Evolutionary conservation across 164 flowering plant species (phyloP), one percentile per base, ranked within the genome.

Genomic region (Protea cynaroides): DNA sequence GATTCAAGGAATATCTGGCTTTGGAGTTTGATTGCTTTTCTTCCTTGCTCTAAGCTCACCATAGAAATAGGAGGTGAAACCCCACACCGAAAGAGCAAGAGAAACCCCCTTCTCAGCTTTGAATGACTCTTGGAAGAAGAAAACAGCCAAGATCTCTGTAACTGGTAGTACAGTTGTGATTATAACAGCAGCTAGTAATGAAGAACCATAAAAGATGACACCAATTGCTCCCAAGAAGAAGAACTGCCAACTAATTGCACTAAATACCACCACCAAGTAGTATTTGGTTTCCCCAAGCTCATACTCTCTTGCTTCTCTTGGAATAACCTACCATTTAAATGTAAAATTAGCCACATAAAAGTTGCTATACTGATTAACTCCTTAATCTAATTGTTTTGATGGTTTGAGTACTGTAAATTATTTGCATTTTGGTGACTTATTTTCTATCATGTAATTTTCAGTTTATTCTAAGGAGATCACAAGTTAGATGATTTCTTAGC

Each of bases 211-310:
- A 34, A 77, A 79, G 37, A 87, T 74, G 17, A 82, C 76, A 14
- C 89, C 88, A 4, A 83, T 54, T 4, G 79, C 69, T 9, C 85
- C 92, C 52, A 87, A 4, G 66, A 75, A 79, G 76, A 81, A 78
- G 15, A 67, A 47, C 38, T 87, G 89, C 86, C 82, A 82, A 3
- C 78, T 12, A 7, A 82, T 51, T 8, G 80, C 82, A 62, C 59
- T 43, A 15, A 43, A 62, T 8, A 73, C 80, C 10, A 81, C 44
- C 51, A 83, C 76, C 46, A 76, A 12, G 44, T 85, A 87, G 56
- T 83, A 85, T 21, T 56, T 76, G 1, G 59, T 64, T 65, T 78
- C 76, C 1, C 92, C 92, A 0, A 82, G 65, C 55, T 40, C 84
- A 49, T 50, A 87, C 1, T 66, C 71, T 40, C 64, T 68, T 54